phyloP scores from a whole-genome alignment of 805 yeast species.

The Osmozyma mogii region DNA sequence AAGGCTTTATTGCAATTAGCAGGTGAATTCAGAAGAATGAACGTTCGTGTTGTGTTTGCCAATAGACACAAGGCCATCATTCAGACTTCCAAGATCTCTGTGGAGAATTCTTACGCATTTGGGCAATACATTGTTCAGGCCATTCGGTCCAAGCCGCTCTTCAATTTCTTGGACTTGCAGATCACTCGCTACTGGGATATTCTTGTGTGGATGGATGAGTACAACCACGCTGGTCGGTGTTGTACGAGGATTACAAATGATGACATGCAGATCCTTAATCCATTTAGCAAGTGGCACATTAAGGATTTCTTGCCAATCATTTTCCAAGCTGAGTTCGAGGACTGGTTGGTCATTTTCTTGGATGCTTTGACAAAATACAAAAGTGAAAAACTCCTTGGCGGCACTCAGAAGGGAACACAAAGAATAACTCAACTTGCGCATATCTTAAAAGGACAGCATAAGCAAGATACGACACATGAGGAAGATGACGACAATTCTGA shows the following conservation, averaged over 20 bases:
- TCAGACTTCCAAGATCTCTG: constrained; percentile 66
- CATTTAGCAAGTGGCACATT: constrained; percentile 72
- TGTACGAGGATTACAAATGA: constrained; percentile 39
- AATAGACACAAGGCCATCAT: constrained; percentile 67
- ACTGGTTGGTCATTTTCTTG: constrained; percentile 73
- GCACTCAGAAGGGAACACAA: constrained; percentile 39
- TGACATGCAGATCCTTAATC: constrained; percentile 37
- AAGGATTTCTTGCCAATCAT: constrained; percentile 64
- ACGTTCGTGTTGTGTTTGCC: constrained; percentile 75
- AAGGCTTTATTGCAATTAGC: constrained; percentile 75
- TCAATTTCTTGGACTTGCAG: constrained; percentile 69
- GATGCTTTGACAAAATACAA: constrained; percentile 60
- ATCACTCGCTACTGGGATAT: constrained; percentile 84
- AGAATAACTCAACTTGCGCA: constrained; percentile 64
- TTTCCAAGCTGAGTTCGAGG: constrained; percentile 76
- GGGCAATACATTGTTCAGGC: constrained; percentile 78
- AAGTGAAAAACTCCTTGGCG: constrained; percentile 29
- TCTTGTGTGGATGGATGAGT: constrained; percentile 91
- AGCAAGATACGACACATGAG: constrained; percentile 17
- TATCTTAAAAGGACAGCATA: constrained; percentile 36
- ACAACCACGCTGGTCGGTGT: constrained; percentile 72
- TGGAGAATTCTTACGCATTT: constrained; percentile 85
- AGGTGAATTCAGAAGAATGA: constrained; percentile 70
- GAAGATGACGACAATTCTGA: constrained; percentile 29
- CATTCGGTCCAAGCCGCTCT: constrained; percentile 71